Evolutionary conservation across 768 basidiomycete species (phyloP), one percentile per base, ranked within the genome.

Genomic region (Melanogaster broomeanus): DNA sequence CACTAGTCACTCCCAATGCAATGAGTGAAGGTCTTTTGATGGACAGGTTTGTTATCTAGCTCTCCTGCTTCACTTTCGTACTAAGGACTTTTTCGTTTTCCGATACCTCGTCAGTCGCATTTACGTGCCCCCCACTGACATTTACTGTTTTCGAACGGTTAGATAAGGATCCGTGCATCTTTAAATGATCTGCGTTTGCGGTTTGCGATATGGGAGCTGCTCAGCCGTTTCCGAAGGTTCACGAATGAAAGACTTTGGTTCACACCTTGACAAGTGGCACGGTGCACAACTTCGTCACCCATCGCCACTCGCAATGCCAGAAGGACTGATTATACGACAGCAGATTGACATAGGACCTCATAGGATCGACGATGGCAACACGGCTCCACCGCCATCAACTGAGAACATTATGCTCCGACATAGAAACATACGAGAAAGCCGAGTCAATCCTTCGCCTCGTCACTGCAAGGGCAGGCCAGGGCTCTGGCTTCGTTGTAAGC

Each of bases 1-100:
- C n/a, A n/a, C n/a, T n/a, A n/a, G n/a, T n/a, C n/a, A n/a, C n/a
- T n/a, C n/a, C n/a, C n/a, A n/a, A n/a, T 9, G 4, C 42, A n/a
- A 19, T 41, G 21, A 16, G 30, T 35, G 10, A 51, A 85, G 84
- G 54, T 85, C 84, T 55, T 68, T 82, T 45, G 74, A 78, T 52
- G 82, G 80, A 42, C 62, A 76, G 61, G 84, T 85, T 38, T 46
- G 84, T 76, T 21, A 35, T 43, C 37, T 28, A 42, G 39, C 4
- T 30, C 30, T 19, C 24, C 46, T n/a, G 13, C 18, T 28, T 5
- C 9, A n/a, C 21, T 38, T n/a, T 0, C 16, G 31, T 22, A 25
- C 45, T 61, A 22, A 56, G 37, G 3, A 48, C 58, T 19, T 45
- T n/a, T 27, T 42, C 16, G 11, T 55, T 55, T 39, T 49, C 48